Evolutionary conservation across 2,329 filamentous ascomycete species (phyloP), one percentile per base, ranked within the genome.

Genomic region (Penicillium thymicola): DNA sequence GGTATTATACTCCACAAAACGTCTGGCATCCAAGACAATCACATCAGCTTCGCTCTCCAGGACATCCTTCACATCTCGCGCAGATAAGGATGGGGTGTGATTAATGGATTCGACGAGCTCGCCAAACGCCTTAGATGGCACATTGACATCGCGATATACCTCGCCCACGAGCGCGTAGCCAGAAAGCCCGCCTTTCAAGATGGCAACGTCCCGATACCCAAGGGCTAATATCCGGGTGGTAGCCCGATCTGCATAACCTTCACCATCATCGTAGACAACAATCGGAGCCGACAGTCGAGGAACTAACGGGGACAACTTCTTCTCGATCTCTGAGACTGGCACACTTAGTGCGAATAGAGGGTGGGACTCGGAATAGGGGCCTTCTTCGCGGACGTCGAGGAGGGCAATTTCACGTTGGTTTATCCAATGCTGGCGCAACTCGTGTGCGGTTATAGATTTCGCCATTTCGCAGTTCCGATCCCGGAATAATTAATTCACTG

Each of bases 371-470:
- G 69, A 55, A 53, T 65, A 71, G 14, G 68, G 67, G 2, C 66
- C 68, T 64, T 71, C 69, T 63, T 71, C 69, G 11, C 69, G 66
- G n/a, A 71, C 65, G 21, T 71, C 69, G 30, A 71, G 51, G 23
- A 71, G 60, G 11, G 67, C 67, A 37, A 70, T 62, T 55, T 70
- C 68, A 9, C 55, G 18, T 7, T 50, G 27, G 54, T 63, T 65
- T 18, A 56, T 30, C 69, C 69, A 71, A 43, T 60, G 51, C 1
- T 54, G 58, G 46, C 69, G 68, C 25, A 70, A 41, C 18, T 65
- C 40, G 7, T 51, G 40, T 23, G 67, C 47, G 16, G 55, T 65
- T 14, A 70, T 63, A 21, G 40, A 55, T 52, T 65, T 66, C 25
- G 54, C 43, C 66, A 69, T 70, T 42, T 52, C 27, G 32, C 16